A percentile compares a stretch with the other conserved stretches of the same genome.
Evolutionary conservation across 2,329 filamentous ascomycete species (phyloP).

Genomic region (Dactylellina sp.): DNA sequence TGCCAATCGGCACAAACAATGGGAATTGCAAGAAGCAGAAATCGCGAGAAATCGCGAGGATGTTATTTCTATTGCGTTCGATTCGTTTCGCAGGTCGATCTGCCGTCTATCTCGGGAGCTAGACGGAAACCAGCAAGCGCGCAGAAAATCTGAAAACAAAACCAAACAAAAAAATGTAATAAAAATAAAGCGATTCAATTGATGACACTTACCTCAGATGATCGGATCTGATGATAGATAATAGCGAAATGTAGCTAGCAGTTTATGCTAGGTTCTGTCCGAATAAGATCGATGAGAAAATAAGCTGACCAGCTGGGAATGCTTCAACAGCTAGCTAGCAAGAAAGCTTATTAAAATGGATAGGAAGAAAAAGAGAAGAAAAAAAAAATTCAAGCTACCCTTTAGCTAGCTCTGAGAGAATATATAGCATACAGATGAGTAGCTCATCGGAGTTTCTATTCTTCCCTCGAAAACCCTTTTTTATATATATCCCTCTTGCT

Average conservation of each 20-base stretch:
- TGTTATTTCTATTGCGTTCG: neutral
- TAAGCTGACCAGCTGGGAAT: neutral
- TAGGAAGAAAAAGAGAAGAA: conserved; percentile 1
- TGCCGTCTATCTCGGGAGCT: conserved; percentile 18
- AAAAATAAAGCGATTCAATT: neutral
- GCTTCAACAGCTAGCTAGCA: conserved; percentile 8
- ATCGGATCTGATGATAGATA: conserved; percentile 1
- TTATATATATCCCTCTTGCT: conserved; percentile 43
- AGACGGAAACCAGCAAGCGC: conserved; percentile 23
- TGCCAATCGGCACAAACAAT: neutral
- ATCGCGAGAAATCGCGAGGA: too few species aligned
- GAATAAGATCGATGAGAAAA: neutral
- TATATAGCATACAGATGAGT: conserved; percentile 6
- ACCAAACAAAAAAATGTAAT: neutral
- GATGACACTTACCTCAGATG: neutral
- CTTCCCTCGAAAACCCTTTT: conserved; percentile 6
- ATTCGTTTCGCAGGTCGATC: conserved; percentile 3
- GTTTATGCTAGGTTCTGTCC: neutral
- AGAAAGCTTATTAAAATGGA: too few species aligned
- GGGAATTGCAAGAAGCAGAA: neutral
- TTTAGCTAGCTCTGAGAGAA: neutral
- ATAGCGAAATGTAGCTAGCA: neutral
- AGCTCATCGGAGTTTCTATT: conserved; percentile 45
- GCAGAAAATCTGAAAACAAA: conserved; percentile 3
- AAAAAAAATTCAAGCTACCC: neutral